These are phyloP conservation scores for Debaryomycetaceae sp. DNA, from an alignment of 1,139 yeast genomes.

Conservation along the genomic window DNA sequence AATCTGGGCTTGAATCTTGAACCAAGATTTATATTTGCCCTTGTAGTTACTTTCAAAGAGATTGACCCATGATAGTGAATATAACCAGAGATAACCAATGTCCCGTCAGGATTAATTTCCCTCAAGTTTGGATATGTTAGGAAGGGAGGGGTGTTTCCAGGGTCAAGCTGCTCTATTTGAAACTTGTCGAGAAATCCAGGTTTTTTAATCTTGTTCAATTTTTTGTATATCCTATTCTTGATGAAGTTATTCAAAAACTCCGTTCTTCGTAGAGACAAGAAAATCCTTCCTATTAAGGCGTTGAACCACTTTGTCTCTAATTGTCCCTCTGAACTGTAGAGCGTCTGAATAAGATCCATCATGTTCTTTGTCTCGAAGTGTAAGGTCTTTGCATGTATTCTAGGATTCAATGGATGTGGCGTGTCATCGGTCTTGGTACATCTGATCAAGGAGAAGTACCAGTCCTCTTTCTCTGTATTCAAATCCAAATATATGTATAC, in stretches of 20 bases:
- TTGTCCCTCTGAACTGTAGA: constrained; percentile 81
- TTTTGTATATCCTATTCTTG: constrained; percentile 59
- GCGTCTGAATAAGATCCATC: constrained; percentile 67
- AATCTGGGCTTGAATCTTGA: constrained; percentile 74
- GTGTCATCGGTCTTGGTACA: constrained; percentile 53
- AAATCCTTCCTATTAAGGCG: constrained; percentile 78
- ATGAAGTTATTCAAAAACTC: constrained; percentile 57
- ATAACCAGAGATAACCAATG: constrained; percentile 58
- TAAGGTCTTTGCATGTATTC: constrained; percentile 63
- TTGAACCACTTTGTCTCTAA: constrained; percentile 86
- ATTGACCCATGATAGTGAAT: constrained; percentile 71
- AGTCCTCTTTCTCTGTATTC: constrained; percentile 82
- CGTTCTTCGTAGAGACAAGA: constrained; percentile 72
- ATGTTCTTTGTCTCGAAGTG: constrained; percentile 71
- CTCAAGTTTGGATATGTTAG: constrained; percentile 69
- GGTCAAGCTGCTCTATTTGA: constrained; percentile 64
- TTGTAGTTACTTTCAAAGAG: constrained; percentile 74
- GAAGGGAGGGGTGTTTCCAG: constrained; percentile 80
- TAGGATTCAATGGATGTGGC: constrained; percentile 22
- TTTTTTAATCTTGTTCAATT: constrained; percentile 71
- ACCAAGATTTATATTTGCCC: constrained; percentile 69
- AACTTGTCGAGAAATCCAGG: constrained; percentile 88
- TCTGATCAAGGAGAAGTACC: constrained; percentile 81
- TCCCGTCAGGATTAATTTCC: constrained; percentile 79
- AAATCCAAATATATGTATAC: constrained; percentile 75